These are phyloP conservation scores for Whalleya microplaca DNA, from an alignment of 2,329 filamentous ascomycete species.

Conservation along the genomic window DNA sequence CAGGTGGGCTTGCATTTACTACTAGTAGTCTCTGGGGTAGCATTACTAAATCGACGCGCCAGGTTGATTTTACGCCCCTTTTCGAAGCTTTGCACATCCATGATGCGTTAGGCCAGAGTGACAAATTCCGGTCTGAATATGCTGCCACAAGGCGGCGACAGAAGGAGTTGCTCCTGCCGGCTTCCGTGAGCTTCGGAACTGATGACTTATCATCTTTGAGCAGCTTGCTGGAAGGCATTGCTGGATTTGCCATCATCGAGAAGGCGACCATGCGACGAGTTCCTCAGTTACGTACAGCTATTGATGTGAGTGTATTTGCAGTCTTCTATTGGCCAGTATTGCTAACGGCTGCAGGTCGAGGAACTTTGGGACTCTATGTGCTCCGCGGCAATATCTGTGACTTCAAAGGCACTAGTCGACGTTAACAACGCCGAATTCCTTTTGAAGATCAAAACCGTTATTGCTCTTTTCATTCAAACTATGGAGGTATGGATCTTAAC, in stretches of 20 bases:
- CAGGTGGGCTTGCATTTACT: slow-evolving; percentile 46
- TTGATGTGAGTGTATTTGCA: slow-evolving; percentile 66
- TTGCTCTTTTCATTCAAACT: slow-evolving; percentile 94
- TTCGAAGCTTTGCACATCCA: slow-evolving; percentile 97
- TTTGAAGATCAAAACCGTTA: slow-evolving; percentile 91
- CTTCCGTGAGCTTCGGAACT: slow-evolving; percentile 73
- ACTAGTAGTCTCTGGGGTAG: not conserved
- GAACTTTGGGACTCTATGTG: slow-evolving; percentile 99
- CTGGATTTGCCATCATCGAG: slow-evolving; percentile 95
- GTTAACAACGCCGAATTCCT: slow-evolving; percentile 89
- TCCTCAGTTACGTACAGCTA: slow-evolving; percentile 77
- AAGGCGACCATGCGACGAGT: slow-evolving; percentile 88
- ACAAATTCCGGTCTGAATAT: slow-evolving; percentile 90
- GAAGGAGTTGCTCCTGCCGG: slow-evolving; percentile 86
- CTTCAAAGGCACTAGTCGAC: slow-evolving; percentile 75
- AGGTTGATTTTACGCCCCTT: slow-evolving; percentile 87
- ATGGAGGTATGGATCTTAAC: slow-evolving; percentile 72
- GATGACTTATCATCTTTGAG: slow-evolving; percentile 88
- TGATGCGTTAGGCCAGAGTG: slow-evolving; percentile 87
- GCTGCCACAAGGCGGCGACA: slow-evolving; percentile 87
- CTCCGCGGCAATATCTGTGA: slow-evolving; percentile 79
- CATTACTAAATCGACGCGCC: slow-evolving; percentile 5
- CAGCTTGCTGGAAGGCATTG: slow-evolving; percentile 88
- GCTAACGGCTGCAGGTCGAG: slow-evolving; percentile 68
- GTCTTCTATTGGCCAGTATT: not conserved